Evolutionary conservation across 768 basidiomycete species (phyloP), one percentile per base, ranked within the genome.

Genomic region (Rhizopogon sp.): DNA sequence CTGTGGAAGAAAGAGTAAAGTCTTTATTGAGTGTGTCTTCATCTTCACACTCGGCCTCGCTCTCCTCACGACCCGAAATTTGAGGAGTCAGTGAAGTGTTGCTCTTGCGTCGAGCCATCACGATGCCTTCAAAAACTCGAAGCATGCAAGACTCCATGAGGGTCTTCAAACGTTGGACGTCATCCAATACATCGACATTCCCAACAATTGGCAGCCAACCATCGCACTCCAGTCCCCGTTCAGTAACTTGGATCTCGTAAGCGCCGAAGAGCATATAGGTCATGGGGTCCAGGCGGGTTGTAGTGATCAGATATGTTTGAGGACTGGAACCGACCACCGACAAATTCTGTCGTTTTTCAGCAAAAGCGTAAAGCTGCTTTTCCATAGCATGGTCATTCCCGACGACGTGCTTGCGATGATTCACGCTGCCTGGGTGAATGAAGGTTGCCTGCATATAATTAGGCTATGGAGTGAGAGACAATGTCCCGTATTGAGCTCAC

Each of bases 191-290:
- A 62, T 87, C 78, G 49, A 86, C 61, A 58, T 86, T 81, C 40
- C 90, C 90, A 39, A 86, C 77, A 44, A 95, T 79, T 20, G 93
- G 91, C 10, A 98, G 72, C 94, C 95, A 98, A 43, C 82, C 84
- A 64, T 98, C 95, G 64, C 92, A 94, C 63, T 88, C 85, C 49
- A 98, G 68, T 6, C 93, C 91, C 16, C 80, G 78, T 39, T 83
- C 79, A 0, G 81, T 81, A 41, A 88, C 83, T 56, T 81, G 72
- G 31, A 94, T 78, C 49, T 85, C 80, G 68, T 91, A 84, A 0
- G 93, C 93, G 6, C 94, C 95, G 62, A 98, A 96, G 10, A 98
- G 77, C 68, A 96, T 78, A 67, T 94, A 96, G 5, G 87, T 87
- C 77, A 98, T 76, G 8, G 90, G 89, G 65, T 96, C 93, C 25